Conservation (phyloP, 352 stramenopile genomes). For the Peronospora tabacina region DNA sequence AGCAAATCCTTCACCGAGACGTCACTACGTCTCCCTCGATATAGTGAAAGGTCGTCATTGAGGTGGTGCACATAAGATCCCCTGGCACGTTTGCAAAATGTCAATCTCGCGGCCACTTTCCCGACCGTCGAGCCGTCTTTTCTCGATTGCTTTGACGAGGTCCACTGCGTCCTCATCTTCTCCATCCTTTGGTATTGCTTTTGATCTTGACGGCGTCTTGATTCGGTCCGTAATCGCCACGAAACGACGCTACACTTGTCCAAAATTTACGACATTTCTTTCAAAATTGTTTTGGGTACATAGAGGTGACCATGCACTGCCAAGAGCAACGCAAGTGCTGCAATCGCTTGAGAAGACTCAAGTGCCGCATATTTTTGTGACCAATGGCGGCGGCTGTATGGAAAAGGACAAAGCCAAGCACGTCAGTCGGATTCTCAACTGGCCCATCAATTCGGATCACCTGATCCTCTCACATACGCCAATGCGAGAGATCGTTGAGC, state of each 20-base stretch:
- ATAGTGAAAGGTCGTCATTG: conserved; percentile 6
- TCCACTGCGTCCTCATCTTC: neutral
- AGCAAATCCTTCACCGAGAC: neutral
- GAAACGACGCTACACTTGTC: conserved; percentile 1
- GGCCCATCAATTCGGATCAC: conserved; percentile 59
- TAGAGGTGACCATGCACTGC: conserved; percentile 65
- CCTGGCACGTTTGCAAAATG: too few relatives aligned
- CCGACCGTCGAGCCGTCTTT: conserved; percentile 5
- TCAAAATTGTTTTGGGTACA: neutral
- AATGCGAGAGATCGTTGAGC: conserved; percentile 68
- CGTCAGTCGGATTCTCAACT: conserved; percentile 50
- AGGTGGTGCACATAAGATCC: conserved; percentile 12
- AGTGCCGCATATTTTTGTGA: conserved; percentile 87
- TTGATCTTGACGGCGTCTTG: conserved; percentile 89
- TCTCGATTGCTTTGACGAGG: conserved; percentile 5
- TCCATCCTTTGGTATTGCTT: conserved; percentile 74
- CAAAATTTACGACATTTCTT: neutral
- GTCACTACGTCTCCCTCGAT: neutral
- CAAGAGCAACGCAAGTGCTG: conserved; percentile 58
- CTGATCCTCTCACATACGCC: conserved; percentile 87
- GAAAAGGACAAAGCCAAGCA: conserved; percentile 78
- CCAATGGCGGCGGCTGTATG: conserved; percentile 84
- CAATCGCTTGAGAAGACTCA: conserved; percentile 45
- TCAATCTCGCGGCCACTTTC: conserved; percentile 5
- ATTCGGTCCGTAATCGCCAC: conserved; percentile 43